Evolutionary conservation across 257 asterid species (phyloP).

Genomic region (Nicotiana tabacum): DNA sequence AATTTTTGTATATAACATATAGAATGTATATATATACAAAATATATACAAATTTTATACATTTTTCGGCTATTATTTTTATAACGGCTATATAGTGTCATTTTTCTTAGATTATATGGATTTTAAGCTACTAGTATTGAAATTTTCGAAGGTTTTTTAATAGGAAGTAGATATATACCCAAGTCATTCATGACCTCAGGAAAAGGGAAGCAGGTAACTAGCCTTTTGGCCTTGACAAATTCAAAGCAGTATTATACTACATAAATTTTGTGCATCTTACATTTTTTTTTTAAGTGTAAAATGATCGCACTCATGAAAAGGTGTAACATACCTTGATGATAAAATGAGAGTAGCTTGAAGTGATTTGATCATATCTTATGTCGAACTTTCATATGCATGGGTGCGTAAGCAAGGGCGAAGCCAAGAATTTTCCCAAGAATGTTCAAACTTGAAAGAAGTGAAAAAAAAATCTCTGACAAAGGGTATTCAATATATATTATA

Average conservation of each 20-base stretch:
- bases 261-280: neutral
- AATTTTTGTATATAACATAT: too few relatives aligned
- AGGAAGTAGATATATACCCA: neutral
- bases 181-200: neutral
- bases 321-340: neutral
- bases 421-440: fast-evolving
- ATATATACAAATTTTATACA: too few relatives aligned
- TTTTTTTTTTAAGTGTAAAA: neutral
- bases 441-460: too few relatives aligned
- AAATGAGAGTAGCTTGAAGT: neutral
- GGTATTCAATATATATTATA: too few relatives aligned
- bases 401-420: too few relatives aligned
- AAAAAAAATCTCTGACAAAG: too few relatives aligned
- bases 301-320: neutral
- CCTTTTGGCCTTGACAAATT: neutral
- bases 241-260: neutral
- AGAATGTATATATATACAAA: too few relatives aligned
- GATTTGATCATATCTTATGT: neutral
- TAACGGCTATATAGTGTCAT: too few relatives aligned
- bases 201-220: neutral
- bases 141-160: neutral
- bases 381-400: neutral
- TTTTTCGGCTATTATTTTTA: too few relatives aligned
- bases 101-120: neutral
- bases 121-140: neutral